Conservation (phyloP, 1,284 basidiomycete genomes). For the Irpex rosettiformis region DNA sequence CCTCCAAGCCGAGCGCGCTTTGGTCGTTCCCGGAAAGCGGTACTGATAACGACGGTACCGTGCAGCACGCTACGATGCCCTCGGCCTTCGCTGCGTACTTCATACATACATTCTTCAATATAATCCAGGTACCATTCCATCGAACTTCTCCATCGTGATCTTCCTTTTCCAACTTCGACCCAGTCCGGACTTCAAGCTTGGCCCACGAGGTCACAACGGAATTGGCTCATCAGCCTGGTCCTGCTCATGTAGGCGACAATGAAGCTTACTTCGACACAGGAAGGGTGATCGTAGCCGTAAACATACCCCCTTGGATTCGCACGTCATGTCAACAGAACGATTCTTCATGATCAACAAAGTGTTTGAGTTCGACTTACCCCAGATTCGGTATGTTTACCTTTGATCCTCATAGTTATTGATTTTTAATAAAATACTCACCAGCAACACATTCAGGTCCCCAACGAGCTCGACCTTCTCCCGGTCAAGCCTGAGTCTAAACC, state of each 20-base stretch:
- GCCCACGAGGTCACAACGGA: not conserved
- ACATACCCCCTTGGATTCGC: not conserved
- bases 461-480: too few relatives aligned
- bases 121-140: not conserved
- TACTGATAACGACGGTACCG: not conserved
- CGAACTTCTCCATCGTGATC: not conserved
- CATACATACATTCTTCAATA: too few relatives aligned
- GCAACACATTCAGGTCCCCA: too few relatives aligned
- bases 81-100: not conserved
- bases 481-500: too few relatives aligned
- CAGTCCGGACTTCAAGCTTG: too few relatives aligned
- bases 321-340: not conserved
- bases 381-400: not conserved
- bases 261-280: too few relatives aligned
- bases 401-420: too few relatives aligned
- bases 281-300: too few relatives aligned
- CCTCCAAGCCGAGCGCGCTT: not conserved
- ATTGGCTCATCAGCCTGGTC: not conserved
- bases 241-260: too few relatives aligned
- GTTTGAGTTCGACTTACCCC: not conserved
- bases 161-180: not conserved
- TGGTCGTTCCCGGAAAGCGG: not conserved
- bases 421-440: too few relatives aligned
- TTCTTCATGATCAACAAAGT: not conserved
- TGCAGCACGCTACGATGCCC: not conserved